These are phyloP conservation scores for Dactylella cylindrospora DNA, from an alignment of 2,329 filamentous ascomycete genomes.

Conservation along the genomic window DNA sequence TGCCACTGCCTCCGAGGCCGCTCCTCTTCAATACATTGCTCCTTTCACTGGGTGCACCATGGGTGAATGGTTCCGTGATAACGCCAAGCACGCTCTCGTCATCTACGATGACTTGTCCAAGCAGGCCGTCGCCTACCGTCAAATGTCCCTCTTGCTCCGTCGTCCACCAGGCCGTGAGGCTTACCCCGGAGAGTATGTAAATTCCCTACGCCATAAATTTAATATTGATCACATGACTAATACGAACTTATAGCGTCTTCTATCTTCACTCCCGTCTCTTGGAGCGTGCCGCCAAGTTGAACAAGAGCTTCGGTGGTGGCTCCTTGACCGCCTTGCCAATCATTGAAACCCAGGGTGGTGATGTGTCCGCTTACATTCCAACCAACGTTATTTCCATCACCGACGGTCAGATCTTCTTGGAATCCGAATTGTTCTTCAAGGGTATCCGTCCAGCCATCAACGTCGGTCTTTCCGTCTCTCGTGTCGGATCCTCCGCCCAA, in stretches of 20 bases:
- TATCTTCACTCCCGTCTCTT: conserved; percentile 99
- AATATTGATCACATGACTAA: conserved; percentile 15
- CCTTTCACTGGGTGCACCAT: conserved; percentile 79
- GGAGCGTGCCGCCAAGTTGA: conserved; percentile 99
- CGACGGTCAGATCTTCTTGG: conserved; percentile 99
- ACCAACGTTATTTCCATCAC: conserved; percentile 99
- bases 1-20: conserved; percentile 95
- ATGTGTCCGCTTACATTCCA: conserved; percentile 99
- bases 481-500: conserved; percentile 99
- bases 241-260: conserved; percentile 66
- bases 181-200: conserved; percentile 81
- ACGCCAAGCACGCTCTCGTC: conserved; percentile 83
- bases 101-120: conserved; percentile 96
- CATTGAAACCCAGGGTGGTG: conserved; percentile 99
- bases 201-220: not conserved
- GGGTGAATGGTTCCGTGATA: conserved; percentile 76
- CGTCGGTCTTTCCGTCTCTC: conserved; percentile 99
- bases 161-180: conserved; percentile 98
- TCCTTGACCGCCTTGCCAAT: conserved; percentile 95
- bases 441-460: conserved; percentile 99
- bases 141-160: conserved; percentile 97
- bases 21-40: conserved; percentile 88
- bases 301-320: conserved; percentile 88
- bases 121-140: conserved; percentile 96
- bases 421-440: conserved; percentile 99